These are phyloP conservation scores for Glaciozyma martinii DNA, from an alignment of 768 basidiomycete species.

Conservation along the genomic window DNA sequence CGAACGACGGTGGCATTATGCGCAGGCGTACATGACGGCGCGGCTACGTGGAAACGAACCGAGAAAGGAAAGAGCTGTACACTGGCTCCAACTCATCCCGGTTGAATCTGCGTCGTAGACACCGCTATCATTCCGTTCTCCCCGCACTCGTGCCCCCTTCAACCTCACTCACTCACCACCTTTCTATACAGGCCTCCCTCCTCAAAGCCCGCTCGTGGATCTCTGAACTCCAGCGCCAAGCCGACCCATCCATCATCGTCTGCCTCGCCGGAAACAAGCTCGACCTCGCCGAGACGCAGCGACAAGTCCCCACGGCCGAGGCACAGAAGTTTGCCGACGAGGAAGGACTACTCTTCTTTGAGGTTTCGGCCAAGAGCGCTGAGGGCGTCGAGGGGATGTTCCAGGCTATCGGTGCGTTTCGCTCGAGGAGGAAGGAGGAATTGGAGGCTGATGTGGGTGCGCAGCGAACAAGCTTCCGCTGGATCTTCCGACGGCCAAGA, in stretches of 20 bases:
- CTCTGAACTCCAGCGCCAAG: conserved; percentile 81
- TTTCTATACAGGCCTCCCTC: conserved; percentile 53
- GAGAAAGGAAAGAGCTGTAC: too few species aligned
- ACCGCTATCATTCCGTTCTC: too few species aligned
- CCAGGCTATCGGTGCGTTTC: conserved; percentile 54
- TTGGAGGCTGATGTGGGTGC: not conserved
- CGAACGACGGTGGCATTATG: too few species aligned
- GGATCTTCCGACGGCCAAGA: conserved; percentile 10
- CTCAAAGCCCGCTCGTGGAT: conserved; percentile 97
- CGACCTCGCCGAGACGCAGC: conserved; percentile 51
- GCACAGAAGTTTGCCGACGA: conserved; percentile 87
- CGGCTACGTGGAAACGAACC: too few species aligned
- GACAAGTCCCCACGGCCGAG: conserved; percentile 49
- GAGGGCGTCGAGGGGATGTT: conserved; percentile 81
- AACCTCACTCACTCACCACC: not conserved
- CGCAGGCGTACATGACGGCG: too few species aligned
- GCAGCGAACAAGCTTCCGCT: conserved; percentile 25
- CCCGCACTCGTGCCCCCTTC: not conserved
- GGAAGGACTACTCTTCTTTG: conserved; percentile 85
- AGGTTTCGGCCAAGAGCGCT: conserved; percentile 82
- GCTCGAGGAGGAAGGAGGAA: fast-evolving
- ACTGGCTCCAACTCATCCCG: too few species aligned
- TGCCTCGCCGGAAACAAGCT: conserved; percentile 93
- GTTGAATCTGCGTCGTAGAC: too few species aligned
- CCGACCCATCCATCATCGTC: conserved; percentile 92